Evolutionary conservation across 495 filamentous ascomycete species (phyloP), one percentile per base, ranked within the genome.

Genomic region (Annulohypoxylon stygium): DNA sequence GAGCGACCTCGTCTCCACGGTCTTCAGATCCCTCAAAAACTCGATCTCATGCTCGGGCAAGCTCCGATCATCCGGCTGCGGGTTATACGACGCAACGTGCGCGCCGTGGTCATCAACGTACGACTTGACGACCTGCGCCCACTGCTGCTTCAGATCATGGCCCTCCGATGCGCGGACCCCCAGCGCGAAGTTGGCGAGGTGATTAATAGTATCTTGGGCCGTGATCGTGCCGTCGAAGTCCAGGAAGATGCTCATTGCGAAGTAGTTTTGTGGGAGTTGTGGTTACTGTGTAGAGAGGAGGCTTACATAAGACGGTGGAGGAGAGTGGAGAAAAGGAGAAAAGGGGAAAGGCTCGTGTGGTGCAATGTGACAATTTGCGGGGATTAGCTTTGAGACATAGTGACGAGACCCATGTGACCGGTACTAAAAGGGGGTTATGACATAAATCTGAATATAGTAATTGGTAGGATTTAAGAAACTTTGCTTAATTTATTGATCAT

Each of bases 171-270:
- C 67, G 10, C 75, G 69, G 10, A 77, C 69, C 34, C 66, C 60
- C 41, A 76, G 67, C 25, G 77, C 79, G 65, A 77, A 75, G 23
- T 69, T 65, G 55, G 75, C 78, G 0, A 81, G 76, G 20, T 77
- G 67, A 30, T 61, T 45, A 1, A 81, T 75, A 7, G 79, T 81
- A 65, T 81, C 79, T 33, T 77, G 50, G n/a, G 65, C 67, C 30
- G 84, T 86, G 71, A 86, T 84, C 33, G 84, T 86, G 57, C 82
- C 83, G 77, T 86, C 84, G 57, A 86, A 86, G 68, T 86, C 84
- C 0, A 86, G 74, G 67, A 86, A 77, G 67, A 86, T 71, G 57
- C 71, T 73, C 72, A 85, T 80, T 33, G 65, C 76, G 54, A 8
- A 8, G 43, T 12, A 8, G 37, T 12, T 10, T 39, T 30, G 30